These are phyloP conservation scores for Marasmius tenuissimus DNA, from an alignment of 1,284 basidiomycete species.

Conservation along the genomic window DNA sequence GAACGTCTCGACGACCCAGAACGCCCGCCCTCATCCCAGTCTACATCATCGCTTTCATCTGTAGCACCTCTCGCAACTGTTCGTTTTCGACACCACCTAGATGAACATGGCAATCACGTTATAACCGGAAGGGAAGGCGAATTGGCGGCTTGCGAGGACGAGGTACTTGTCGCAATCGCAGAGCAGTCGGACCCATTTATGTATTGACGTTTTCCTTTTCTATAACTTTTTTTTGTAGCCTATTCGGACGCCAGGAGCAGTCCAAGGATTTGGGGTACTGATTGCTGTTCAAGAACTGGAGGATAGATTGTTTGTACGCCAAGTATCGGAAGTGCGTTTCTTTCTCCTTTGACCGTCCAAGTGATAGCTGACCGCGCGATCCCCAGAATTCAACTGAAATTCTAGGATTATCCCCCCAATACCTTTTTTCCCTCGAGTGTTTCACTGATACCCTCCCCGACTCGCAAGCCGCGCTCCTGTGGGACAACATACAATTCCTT, in stretches of 20 bases:
- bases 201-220: background rate
- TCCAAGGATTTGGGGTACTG: conserved; percentile 86
- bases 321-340: conserved; percentile 79
- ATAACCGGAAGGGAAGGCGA: conserved; percentile 74
- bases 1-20: background rate
- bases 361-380: conserved; percentile 20
- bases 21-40: background rate
- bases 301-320: conserved; percentile 67
- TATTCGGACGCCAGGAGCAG: conserved; percentile 82
- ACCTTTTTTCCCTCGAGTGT: conserved; percentile 77
- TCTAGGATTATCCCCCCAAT: conserved; percentile 75
- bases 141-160: conserved; percentile 76
- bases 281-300: conserved; percentile 73
- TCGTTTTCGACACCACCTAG: conserved; percentile 68
- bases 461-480: conserved; percentile 69
- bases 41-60: conserved; percentile 13
- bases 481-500: conserved; percentile 78
- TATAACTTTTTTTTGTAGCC: conserved; percentile 44
- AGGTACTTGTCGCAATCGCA: conserved; percentile 44
- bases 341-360: background rate
- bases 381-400: conserved; percentile 64
- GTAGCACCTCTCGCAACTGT: conserved; percentile 49
- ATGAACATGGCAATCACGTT: conserved; percentile 74
- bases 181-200: background rate
- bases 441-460: conserved; percentile 76